phyloP scores from a whole-genome alignment of 805 yeast species.

The Kodamaea laetipori region DNA sequence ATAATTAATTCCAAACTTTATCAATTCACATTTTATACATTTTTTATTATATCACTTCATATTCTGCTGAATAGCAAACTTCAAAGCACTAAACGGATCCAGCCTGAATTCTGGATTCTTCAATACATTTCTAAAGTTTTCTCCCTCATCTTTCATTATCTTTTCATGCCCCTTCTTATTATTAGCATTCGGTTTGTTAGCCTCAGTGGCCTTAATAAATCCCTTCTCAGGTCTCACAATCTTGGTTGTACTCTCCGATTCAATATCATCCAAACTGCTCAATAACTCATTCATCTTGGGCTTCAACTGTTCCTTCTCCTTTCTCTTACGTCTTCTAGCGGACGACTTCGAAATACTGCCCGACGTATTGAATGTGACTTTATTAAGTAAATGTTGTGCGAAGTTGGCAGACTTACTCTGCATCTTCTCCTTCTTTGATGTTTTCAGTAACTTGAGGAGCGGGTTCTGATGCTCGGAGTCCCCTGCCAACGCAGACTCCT shows the following conservation, averaged over 20 bases:
- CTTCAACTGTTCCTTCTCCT: conserved; percentile 59
- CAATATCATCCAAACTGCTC: conserved; percentile 47
- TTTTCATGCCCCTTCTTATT: conserved; percentile 42
- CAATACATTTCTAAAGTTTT: conserved; percentile 59
- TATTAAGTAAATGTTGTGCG: conserved; percentile 28
- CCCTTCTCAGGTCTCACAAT: conserved; percentile 11
- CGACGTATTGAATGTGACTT: conserved; percentile 36
- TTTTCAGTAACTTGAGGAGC: conserved; percentile 53
- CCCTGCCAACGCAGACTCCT: conserved; percentile 16
- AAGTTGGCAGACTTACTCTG: conserved; percentile 41
- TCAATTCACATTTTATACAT: too few species aligned
- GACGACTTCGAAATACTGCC: conserved; percentile 66
- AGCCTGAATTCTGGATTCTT: conserved; percentile 55
- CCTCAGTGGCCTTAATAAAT: conserved; percentile 26
- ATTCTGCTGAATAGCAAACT: conserved; percentile 48
- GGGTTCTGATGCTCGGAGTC: conserved; percentile 36
- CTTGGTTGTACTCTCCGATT: conserved; percentile 21
- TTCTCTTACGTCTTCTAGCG: conserved; percentile 61
- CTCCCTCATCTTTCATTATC: conserved; percentile 59
- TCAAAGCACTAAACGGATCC: conserved; percentile 67
- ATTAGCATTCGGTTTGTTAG: conserved; percentile 51
- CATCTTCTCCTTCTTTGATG: conserved; percentile 56
- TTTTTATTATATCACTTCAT: too few species aligned
- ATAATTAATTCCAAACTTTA: too few species aligned
- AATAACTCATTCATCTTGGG: conserved; percentile 69